Conservation (phyloP, 2,329 filamentous ascomycete species). For the Colletotrichum lupini region DNA sequence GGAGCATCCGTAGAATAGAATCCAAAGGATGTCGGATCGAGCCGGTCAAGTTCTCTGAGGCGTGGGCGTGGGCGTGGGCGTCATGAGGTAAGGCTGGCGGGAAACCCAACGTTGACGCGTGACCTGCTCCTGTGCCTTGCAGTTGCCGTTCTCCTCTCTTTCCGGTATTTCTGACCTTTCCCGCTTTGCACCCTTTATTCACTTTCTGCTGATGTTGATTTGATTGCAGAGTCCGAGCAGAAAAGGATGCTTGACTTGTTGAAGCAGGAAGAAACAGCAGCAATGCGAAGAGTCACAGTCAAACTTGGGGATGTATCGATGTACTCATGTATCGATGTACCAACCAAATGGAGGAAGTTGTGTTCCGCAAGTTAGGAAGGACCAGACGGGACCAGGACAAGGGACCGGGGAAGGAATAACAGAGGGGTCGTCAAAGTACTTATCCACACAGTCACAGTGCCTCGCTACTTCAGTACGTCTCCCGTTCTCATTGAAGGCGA, state of each 20-base stretch:
- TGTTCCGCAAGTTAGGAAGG: not conserved
- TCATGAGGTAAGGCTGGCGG: constrained; percentile 1
- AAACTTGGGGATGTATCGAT: not conserved
- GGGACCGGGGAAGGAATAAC: not conserved
- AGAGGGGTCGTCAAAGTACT: not conserved
- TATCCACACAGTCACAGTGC: too few species aligned
- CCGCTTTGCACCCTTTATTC: not conserved
- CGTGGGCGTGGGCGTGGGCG: not conserved
- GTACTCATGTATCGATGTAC: too few species aligned
- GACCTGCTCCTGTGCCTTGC: not conserved
- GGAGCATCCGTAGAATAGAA: not conserved
- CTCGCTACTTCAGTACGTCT: not conserved
- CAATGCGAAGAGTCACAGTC: not conserved
- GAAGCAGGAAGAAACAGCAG: not conserved
- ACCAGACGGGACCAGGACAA: not conserved
- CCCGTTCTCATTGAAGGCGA: not conserved
- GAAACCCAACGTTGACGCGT: constrained; percentile 14
- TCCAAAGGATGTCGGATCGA: not conserved
- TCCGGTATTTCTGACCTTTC: not conserved
- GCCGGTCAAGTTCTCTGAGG: not conserved
- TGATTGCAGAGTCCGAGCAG: constrained; percentile 23
- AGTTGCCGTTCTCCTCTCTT: not conserved
- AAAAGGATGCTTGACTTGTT: not conserved
- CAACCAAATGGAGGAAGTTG: not conserved
- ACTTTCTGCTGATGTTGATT: not conserved